Conservation (phyloP, 495 filamentous ascomycete species). For the Aspergillus nanangensis region DNA sequence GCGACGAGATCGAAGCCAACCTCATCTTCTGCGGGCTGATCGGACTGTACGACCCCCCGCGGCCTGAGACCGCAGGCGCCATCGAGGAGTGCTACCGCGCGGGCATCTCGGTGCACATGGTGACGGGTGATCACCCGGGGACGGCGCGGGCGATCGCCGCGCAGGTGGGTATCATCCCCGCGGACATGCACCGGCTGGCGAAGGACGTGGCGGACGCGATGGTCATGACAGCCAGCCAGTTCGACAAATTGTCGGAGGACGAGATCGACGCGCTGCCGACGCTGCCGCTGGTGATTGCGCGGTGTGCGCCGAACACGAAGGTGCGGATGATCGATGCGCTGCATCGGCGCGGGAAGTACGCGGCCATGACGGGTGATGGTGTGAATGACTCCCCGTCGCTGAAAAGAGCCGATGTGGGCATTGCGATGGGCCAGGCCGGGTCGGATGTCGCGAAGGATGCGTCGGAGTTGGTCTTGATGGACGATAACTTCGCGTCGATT, state of each 20-base stretch:
- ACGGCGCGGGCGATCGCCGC: constrained; percentile 63
- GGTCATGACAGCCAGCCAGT: constrained; percentile 67
- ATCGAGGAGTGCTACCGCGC: constrained; percentile 58
- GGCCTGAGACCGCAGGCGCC: constrained; percentile 46
- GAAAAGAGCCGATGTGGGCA: constrained; percentile 77
- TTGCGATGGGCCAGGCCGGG: constrained; percentile 75
- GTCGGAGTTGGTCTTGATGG: constrained; percentile 72
- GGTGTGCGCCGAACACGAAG: constrained; percentile 69
- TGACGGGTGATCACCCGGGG: constrained; percentile 64
- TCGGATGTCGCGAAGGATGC: constrained; percentile 87
- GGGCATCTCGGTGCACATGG: constrained; percentile 73
- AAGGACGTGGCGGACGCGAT: constrained; percentile 56
- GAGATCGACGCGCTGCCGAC: constrained; percentile 63
- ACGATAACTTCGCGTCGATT: constrained; percentile 83
- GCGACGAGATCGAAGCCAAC: constrained; percentile 54
- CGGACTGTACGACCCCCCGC: constrained; percentile 71
- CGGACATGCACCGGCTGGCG: constrained; percentile 43
- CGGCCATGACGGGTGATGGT: constrained; percentile 87
- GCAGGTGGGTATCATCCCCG: constrained; percentile 64
- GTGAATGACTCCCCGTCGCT: constrained; percentile 84
- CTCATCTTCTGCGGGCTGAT: constrained; percentile 63
- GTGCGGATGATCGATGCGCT: constrained; percentile 76
- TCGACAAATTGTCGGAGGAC: constrained; percentile 58
- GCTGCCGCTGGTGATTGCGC: constrained; percentile 65
- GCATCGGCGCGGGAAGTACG: constrained; percentile 60